Base-by-base conservation (phyloP, 345 rosid genomes). In the Pistacia vera region DNA sequence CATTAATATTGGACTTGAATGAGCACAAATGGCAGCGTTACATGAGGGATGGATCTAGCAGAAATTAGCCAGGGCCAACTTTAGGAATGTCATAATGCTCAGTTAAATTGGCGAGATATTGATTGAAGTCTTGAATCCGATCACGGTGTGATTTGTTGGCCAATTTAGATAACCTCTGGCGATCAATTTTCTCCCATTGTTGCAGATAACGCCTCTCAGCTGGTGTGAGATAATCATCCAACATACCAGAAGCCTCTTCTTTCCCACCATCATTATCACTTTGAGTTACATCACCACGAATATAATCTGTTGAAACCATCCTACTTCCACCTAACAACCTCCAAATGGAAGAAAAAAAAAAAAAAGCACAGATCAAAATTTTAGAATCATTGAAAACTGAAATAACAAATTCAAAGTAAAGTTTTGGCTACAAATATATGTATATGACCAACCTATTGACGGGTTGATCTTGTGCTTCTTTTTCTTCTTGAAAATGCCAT, bases 61-160 rank as follows among this genome's bases (percentile, higher is more conserved):
- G 7, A 18, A 65, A 75, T 87, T 80, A 91, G 74, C 99, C 96
- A 20, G 97, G 97, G 63, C 98, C 98, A 75, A 95, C 98, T 84
- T 91, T 93, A 18, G 94, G 98, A 81, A 93, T 91, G 83, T 91
- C 94, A 18, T 93, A 90, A 75, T 91, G 97, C 84, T 95, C 96
- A 16, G 94, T 95, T 93, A 95, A 89, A 83, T 90, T 95, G 9
- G 96, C 98, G 30, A 95, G 89, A 78, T 90, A 93, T 81, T 90
- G 96, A 77, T 89, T 93, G 83, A 89, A 95, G 65, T 89, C 94
- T 74, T 90, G 93, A 81, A 95, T 93, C 82, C 92, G 86, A 78
- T 95, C 93, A 1, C 95, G 89, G 71, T 95, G 97, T 33, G 97
- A 91, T 78, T 90, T 93, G 76, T 87, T 83, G 3, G 96, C 98